Conservation (phyloP, 768 basidiomycete species). For the Russula sp. region DNA sequence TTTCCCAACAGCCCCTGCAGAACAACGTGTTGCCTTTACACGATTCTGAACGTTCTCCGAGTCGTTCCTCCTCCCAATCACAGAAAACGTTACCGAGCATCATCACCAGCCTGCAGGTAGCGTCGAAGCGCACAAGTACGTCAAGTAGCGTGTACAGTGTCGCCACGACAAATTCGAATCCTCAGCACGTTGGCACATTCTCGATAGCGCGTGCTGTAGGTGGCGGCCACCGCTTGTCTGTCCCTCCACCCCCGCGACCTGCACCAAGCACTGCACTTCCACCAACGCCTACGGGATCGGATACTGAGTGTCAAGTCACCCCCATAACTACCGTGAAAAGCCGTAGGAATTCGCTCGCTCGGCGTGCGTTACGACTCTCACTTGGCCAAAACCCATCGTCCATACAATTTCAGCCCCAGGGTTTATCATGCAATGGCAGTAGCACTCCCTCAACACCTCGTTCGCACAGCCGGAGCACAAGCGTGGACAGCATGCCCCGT, state of each 20-base stretch:
- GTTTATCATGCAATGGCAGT: background rate
- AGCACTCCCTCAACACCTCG: slow-evolving; percentile 38
- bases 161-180: slow-evolving; percentile 24
- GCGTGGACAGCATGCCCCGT: slow-evolving; percentile 22
- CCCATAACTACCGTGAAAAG: slow-evolving; percentile 28
- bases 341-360: slow-evolving; percentile 46
- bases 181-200: slow-evolving; percentile 29
- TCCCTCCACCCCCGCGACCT: slow-evolving; percentile 68
- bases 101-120: slow-evolving; percentile 12
- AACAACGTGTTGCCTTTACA: slow-evolving; percentile 20
- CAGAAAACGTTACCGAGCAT: slow-evolving; percentile 20
- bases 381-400: slow-evolving; percentile 57
- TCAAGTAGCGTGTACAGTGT: slow-evolving; percentile 41
- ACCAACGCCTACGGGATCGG: slow-evolving; percentile 44
- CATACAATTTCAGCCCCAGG: slow-evolving; percentile 41
- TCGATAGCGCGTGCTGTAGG: slow-evolving; percentile 22
- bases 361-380: slow-evolving; percentile 40
- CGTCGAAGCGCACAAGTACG: slow-evolving; percentile 21
- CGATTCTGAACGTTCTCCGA: slow-evolving; percentile 13
- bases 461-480: slow-evolving; percentile 25
- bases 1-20: slow-evolving; percentile 10
- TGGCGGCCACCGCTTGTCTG: slow-evolving; percentile 45
- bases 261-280: slow-evolving; percentile 65
- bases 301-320: slow-evolving; percentile 27
- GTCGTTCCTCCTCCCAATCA: slow-evolving; percentile 29